Evolutionary conservation across 2,329 filamentous ascomycete genomes (phyloP).

Genomic region (Monilinia polystroma): DNA sequence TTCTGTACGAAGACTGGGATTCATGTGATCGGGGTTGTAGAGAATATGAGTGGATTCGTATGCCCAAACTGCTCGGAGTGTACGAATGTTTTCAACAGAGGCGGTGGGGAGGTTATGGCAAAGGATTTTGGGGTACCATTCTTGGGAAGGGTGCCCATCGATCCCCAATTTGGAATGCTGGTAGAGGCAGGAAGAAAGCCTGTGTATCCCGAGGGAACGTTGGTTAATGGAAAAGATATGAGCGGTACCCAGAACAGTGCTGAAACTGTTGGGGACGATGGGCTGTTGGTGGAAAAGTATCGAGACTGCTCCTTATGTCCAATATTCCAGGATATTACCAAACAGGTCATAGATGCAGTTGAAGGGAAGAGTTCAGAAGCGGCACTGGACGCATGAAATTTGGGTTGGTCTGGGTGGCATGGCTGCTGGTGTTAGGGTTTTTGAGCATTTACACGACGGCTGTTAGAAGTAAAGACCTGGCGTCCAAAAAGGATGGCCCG

Average conservation of each 20-base stretch:
- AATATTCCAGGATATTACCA: conserved; percentile 65
- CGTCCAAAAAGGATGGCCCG: conserved; percentile 1
- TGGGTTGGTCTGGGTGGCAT: not conserved
- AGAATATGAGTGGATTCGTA: conserved; percentile 96
- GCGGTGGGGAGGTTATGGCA: conserved; percentile 87
- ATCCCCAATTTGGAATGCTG: conserved; percentile 84
- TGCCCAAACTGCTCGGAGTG: conserved; percentile 79
- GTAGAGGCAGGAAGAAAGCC: conserved; percentile 72
- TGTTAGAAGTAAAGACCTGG: not conserved
- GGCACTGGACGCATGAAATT: not conserved
- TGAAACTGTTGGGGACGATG: conserved; percentile 39
- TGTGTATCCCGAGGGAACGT: conserved; percentile 67
- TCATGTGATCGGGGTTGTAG: conserved; percentile 87
- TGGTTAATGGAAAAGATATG: conserved; percentile 57
- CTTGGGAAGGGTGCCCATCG: conserved; percentile 83
- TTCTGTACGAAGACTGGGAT: conserved; percentile 81
- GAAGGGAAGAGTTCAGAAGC: conserved; percentile 23
- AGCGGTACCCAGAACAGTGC: conserved; percentile 37
- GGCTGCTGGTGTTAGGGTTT: conserved; percentile 12
- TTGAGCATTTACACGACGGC: conserved; percentile 5
- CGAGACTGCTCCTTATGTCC: conserved; percentile 66
- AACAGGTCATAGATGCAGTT: conserved; percentile 46
- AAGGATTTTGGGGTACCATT: conserved; percentile 81
- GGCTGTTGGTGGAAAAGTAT: conserved; percentile 68
- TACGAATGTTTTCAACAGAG: conserved; percentile 89